These are phyloP conservation scores for Fusarium sp. DNA, from an alignment of 2,329 filamentous ascomycete genomes.

Conservation along the genomic window DNA sequence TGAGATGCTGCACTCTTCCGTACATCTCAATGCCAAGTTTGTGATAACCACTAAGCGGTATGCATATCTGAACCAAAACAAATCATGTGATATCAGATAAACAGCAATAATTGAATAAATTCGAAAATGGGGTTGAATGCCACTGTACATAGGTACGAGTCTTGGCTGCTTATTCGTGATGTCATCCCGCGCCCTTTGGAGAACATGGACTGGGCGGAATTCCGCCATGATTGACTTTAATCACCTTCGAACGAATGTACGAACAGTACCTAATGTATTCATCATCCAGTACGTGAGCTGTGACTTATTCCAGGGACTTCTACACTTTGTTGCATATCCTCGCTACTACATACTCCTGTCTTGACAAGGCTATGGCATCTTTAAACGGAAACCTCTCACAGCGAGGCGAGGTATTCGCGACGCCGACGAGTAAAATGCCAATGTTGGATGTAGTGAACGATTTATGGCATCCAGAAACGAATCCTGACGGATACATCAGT, in stretches of 20 bases:
- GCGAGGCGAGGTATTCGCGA: background rate
- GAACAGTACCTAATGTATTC: background rate
- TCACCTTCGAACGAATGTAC: background rate
- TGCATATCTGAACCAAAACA: background rate
- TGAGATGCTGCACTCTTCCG: background rate
- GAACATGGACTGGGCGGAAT: background rate
- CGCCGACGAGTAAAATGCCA: background rate
- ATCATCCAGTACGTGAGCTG: accelerated
- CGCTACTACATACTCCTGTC: too few species aligned
- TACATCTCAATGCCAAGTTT: background rate
- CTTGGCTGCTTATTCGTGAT: background rate
- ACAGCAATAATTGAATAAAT: too few species aligned
- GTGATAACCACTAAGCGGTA: background rate
- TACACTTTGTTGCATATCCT: background rate
- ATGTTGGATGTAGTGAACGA: background rate
- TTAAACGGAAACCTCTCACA: background rate
- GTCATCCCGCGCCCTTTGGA: background rate
- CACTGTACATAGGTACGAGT: too few species aligned
- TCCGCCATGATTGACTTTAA: accelerated
- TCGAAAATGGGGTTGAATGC: too few species aligned
- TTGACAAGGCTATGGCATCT: background rate
- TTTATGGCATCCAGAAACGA: background rate
- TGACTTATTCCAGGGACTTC: background rate
- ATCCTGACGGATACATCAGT: background rate
- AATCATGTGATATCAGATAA: too few species aligned